Base-by-base conservation (phyloP, 2,329 filamentous ascomycete genomes). In the Sporothrix luriei region DNA sequence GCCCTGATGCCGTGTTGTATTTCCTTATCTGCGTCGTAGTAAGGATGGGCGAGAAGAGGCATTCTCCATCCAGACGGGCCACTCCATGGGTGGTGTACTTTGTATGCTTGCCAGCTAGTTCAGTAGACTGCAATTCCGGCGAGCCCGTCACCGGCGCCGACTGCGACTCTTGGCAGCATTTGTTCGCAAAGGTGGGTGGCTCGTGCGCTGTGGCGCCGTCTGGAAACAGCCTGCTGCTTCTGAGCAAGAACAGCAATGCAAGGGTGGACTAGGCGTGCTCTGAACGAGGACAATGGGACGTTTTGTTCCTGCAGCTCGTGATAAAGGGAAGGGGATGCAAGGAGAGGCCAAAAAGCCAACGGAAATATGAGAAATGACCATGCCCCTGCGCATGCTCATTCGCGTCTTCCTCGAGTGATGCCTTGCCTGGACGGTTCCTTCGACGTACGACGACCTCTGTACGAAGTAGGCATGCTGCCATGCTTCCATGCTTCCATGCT, bases 121-220 rank as follows among this genome's bases (percentile, higher is more conserved):
- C 38, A 29, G 26, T 4, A n/a, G 51, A 46, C 14, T 68, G 54
- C 66, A 68, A 68, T 68, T 68, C 66, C 66, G 66, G 66, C 66
- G 66, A 59, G 66, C 51, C 65, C 65, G 52, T 68, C 21, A 21
- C 19, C 16, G 52, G 43, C 13, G 59, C n/a, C 14, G 13, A 16
- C 62, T 48, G 16, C 38, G 40, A 13, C 1, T 33, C 1, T 33
- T 9, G 33, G 9, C 33, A 33, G 5, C 40, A 16, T 10, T 14
- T 38, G 13, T 3, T 40, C 24, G 26, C 38, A 14, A 26, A 24
- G 57, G 65, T 38, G 49, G 38, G 49, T 46, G 51, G 65, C 49
- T 67, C 65, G 49, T 40, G 33, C 33, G 29, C 14, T 51, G 49
- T n/a, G 33, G 29, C 26, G 26, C 21, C 48, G 48, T 64, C 43